Conservation (phyloP, 176 grass and related monocot genomes). For the Leersia perrieri region DNA sequence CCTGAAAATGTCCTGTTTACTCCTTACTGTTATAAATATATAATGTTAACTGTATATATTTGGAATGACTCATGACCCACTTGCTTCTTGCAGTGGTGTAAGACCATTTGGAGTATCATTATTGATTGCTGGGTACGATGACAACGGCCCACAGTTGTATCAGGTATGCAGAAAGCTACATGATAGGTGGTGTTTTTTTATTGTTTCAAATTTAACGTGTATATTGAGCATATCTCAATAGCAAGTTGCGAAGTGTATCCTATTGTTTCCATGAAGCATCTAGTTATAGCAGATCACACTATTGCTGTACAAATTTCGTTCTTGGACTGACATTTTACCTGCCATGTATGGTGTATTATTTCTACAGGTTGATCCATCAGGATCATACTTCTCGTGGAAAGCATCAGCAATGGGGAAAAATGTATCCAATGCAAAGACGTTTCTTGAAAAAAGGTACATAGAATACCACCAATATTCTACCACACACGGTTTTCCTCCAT, state of each 20-base stretch:
- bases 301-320: slow-evolving; percentile 10
- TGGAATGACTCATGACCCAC: not conserved
- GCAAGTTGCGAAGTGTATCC: not conserved
- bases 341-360: not conserved
- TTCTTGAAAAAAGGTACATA: slow-evolving; percentile 92
- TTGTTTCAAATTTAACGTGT: not conserved
- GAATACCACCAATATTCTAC: slow-evolving; percentile 6
- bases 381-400: slow-evolving; percentile 99
- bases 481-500: not conserved
- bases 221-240: not conserved
- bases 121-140: slow-evolving; percentile 90
- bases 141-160: slow-evolving; percentile 92
- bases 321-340: slow-evolving; percentile 15
- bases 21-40: slow-evolving; percentile 8
- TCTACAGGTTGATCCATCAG: slow-evolving; percentile 88
- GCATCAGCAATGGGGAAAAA: slow-evolving; percentile 99
- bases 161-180: slow-evolving; percentile 52
- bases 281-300: not conserved
- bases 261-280: not conserved
- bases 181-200: not conserved
- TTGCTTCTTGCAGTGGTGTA: slow-evolving; percentile 75
- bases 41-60: slow-evolving; percentile 4
- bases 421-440: slow-evolving; percentile 94
- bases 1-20: not conserved
- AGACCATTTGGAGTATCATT: slow-evolving; percentile 95